Evolutionary conservation across 192 early-diverging fungal genomes (phyloP).

Genomic region (Coemansia sp.): DNA sequence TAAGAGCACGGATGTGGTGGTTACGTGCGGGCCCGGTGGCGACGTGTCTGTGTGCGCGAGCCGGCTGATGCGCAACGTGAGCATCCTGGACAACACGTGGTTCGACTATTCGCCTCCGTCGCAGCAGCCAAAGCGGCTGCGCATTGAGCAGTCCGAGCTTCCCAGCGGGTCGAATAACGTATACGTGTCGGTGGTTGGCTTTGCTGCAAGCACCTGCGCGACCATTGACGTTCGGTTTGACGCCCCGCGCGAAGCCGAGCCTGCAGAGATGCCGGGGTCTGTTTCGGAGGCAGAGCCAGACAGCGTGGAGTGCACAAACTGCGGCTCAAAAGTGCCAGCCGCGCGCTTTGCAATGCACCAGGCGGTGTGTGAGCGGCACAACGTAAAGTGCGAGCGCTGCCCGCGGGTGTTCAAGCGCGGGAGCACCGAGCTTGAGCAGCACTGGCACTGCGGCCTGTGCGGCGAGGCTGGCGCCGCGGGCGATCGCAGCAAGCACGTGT

Average conservation of each 20-base stretch:
- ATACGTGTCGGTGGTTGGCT: constrained; percentile 19
- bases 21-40: constrained; percentile 18
- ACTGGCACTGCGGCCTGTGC: constrained; percentile 86
- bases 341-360: constrained; percentile 65
- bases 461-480: constrained; percentile 48
- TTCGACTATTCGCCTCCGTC: constrained; percentile 36
- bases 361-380: constrained; percentile 80
- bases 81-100: constrained; percentile 29
- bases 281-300: neutral
- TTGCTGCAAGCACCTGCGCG: constrained; percentile 7
- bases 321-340: constrained; percentile 64
- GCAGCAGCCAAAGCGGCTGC: constrained; percentile 20
- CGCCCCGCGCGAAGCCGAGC: neutral
- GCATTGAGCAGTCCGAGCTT: constrained; percentile 7
- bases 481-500: constrained; percentile 67
- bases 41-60: constrained; percentile 47
- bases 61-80: constrained; percentile 11
- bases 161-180: constrained; percentile 14
- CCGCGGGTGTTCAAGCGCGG: constrained; percentile 64
- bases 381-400: constrained; percentile 66
- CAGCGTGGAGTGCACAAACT: constrained; percentile 60
- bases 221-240: constrained; percentile 14
- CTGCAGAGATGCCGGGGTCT: neutral
- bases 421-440: constrained; percentile 56
- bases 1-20: constrained; percentile 2